Evolutionary conservation across 495 filamentous ascomycete species (phyloP).

Genomic region (Tuber microsphaerosporum): DNA sequence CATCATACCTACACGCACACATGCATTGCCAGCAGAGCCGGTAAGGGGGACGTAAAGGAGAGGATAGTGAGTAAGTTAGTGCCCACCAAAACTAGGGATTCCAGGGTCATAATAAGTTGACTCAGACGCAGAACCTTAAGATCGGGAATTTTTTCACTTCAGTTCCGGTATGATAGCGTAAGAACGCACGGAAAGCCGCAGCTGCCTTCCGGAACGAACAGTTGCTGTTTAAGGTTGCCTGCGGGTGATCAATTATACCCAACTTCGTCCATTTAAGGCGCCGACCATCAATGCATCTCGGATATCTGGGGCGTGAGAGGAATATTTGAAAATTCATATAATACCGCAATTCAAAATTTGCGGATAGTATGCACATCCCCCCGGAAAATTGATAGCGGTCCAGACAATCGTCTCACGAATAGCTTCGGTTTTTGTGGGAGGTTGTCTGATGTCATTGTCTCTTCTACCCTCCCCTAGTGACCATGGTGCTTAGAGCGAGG

Average conservation of each 20-base stretch:
- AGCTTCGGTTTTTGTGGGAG: background rate
- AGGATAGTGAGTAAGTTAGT: background rate
- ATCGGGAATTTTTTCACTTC: background rate
- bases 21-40: background rate
- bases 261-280: background rate
- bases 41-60: background rate
- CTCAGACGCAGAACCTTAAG: background rate
- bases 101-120: background rate
- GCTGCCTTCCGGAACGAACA: background rate
- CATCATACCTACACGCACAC: background rate
- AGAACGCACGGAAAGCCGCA: background rate
- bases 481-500: background rate
- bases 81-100: background rate
- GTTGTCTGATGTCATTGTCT: background rate
- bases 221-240: background rate
- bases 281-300: background rate
- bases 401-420: background rate
- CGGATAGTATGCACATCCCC: background rate
- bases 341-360: background rate
- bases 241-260: background rate
- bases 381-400: background rate
- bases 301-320: background rate
- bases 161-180: background rate
- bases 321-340: background rate
- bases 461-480: background rate